A percentile compares a stretch with the other conserved stretches of the same genome.
Evolutionary conservation across 2,329 filamentous ascomycete species (phyloP).

Genomic region (Pseudocercospora macadamiae): DNA sequence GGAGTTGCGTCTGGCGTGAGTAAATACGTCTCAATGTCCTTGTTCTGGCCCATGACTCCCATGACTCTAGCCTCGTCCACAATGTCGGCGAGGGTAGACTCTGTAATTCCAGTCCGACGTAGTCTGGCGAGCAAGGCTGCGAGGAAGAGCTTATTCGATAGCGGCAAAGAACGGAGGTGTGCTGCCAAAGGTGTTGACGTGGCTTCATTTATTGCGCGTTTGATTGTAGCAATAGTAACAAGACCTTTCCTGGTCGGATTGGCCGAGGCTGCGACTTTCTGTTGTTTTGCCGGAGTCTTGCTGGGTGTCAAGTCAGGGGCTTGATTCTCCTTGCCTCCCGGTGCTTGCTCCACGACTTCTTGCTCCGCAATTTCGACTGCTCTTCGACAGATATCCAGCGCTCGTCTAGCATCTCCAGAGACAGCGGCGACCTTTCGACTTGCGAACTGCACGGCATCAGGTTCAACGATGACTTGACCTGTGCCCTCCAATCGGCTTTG

Average conservation of each 20-base stretch:
- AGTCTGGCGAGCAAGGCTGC: slow-evolving; percentile 78
- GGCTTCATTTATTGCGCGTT: slow-evolving; percentile 91
- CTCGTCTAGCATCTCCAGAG: slow-evolving; percentile 87
- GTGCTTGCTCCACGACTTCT: slow-evolving; percentile 49
- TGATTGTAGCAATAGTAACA: slow-evolving; percentile 91
- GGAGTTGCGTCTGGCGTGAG: slow-evolving; percentile 46
- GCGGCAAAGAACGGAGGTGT: slow-evolving; percentile 78
- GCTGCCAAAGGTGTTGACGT: slow-evolving; percentile 91
- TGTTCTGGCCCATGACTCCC: slow-evolving; percentile 59
- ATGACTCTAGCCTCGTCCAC: slow-evolving; percentile 81
- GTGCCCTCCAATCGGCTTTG: slow-evolving; percentile 89
- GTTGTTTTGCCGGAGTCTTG: slow-evolving; percentile 53
- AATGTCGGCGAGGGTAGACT: slow-evolving; percentile 87
- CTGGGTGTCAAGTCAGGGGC: slow-evolving; percentile 63
- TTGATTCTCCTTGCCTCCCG: slow-evolving; percentile 32
- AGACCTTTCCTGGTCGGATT: slow-evolving; percentile 48
- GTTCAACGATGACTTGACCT: slow-evolving; percentile 78
- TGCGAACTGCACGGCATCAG: slow-evolving; percentile 94
- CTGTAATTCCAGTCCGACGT: slow-evolving; percentile 79
- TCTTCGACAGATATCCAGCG: slow-evolving; percentile 90
- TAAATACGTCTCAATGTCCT: slow-evolving; percentile 64
- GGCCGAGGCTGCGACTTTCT: slow-evolving; percentile 34
- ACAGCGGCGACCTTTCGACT: slow-evolving; percentile 96
- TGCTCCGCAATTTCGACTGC: slow-evolving; percentile 94
- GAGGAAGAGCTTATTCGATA: slow-evolving; percentile 82